Percentiles rank a stretch among this genome's conserved stretches.
These are phyloP conservation scores for Cryptococcus amylolentus DNA, from an alignment of 1,284 basidiomycete species.

Conservation along the genomic window DNA sequence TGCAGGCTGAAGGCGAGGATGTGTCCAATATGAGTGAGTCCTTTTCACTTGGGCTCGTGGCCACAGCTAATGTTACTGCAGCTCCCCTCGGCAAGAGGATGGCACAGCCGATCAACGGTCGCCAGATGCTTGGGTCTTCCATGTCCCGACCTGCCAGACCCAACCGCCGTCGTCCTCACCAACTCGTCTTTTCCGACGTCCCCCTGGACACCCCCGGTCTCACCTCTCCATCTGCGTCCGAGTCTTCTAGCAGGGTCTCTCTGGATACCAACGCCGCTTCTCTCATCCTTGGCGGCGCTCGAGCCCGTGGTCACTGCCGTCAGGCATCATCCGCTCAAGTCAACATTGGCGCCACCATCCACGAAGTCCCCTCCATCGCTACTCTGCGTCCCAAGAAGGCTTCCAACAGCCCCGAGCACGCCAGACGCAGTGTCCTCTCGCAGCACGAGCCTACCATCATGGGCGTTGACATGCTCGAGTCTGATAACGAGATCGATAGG, in stretches of 20 bases:
- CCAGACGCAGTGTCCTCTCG: neutral
- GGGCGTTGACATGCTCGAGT: constrained; percentile 7
- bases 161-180: constrained; percentile 24
- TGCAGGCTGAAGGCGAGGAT: constrained; percentile 29
- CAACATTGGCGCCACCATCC: constrained; percentile 35
- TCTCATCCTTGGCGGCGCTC: constrained; percentile 8
- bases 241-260: constrained; percentile 34
- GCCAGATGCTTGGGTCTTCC: constrained; percentile 17
- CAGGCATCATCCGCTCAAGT: constrained; percentile 36
- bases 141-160: constrained; percentile 26
- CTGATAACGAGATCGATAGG: constrained; percentile 15
- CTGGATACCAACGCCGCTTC: constrained; percentile 34
- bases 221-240: constrained; percentile 37
- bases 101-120: constrained; percentile 2
- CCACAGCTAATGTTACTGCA: neutral
- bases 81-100: constrained; percentile 10
- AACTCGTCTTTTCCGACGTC: constrained; percentile 18
- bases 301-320: constrained; percentile 23
- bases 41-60: neutral
- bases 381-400: constrained; percentile 24
- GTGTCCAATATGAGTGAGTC: constrained; percentile 25
- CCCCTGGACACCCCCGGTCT: constrained; percentile 33
- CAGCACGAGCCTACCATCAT: constrained; percentile 10
- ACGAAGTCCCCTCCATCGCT: constrained; percentile 35
- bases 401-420: constrained; percentile 6